Evolutionary conservation across 1,139 yeast species (phyloP), one percentile per base, ranked within the genome.

Genomic region (Debaryomyces subglobosus): DNA sequence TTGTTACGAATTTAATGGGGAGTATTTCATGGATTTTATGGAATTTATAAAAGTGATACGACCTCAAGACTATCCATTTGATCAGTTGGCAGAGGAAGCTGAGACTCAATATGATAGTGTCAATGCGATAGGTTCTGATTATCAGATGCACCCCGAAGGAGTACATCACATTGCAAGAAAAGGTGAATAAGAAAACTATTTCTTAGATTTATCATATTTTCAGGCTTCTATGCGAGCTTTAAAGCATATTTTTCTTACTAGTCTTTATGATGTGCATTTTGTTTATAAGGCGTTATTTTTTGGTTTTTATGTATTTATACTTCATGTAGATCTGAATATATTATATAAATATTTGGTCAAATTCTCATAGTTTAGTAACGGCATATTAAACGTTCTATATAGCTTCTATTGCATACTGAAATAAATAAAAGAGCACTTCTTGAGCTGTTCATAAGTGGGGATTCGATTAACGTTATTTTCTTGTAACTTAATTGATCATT

Each of bases 1-100:
- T 57, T 56, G 68, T 32, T 72, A 73, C 47, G 84, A 80, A 58
- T 79, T 79, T 49, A 69, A 71, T 54, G 82, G 82, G n/a, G 86
- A 81, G 58, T 70, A 67, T 50, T 71, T 75, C 49, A 68, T 67
- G 68, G 81, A 78, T 59, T 77, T 67, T 51, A 69, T 75, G 63
- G 82, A 78, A 54, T 78, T 75, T 53, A 69, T 76, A 41, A 69
- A 74, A 50, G 70, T 69, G 1, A 56, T 77, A 8, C 63, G 68
- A 39, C 81, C 82, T 0, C 68, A 67, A 33, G 82, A 77, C 55
- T 77, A 60, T 53, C 51, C 56, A 3, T 62, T 61, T 3, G 67
- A 63, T 15, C 29, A 52, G 47, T 23, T 41, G 37, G 18, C 42
- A 10, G 35, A 54, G 20, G 49, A 46, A 12, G 24, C 34, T 46